Evolutionary conservation across 768 basidiomycete genomes (phyloP), one percentile per base, ranked within the genome.

Genomic region (Floccularia luteovirens): DNA sequence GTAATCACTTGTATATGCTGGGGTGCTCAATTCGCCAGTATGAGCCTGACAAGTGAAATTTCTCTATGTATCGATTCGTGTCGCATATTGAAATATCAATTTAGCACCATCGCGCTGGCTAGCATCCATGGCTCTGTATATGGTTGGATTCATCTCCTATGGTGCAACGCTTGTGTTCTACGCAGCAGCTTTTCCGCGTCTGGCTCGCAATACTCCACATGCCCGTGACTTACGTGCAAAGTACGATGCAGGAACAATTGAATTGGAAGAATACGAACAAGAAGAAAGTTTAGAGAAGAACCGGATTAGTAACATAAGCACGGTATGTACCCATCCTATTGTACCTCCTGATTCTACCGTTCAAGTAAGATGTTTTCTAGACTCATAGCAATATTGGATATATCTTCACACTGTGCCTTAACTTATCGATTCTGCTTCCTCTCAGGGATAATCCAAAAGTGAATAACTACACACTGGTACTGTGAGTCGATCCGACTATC

Each of bases 251-350:
- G 81, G 82, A 0, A 73, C 81, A 43, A 75, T 81, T 8, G 49
- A 64, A 0, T 58, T 61, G 11, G 80, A 80, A 39, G 79, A 72
- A 45, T 88, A 82, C 47, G 87, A 89, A 50, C 52, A 47, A 13
- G 85, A 85, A 50, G 85, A 89, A 50, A 83, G 81, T 23, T 50
- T 90, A 31, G 84, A 90, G 62, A 88, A 88, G 70, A 91, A 88
- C 45, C 63, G 79, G 45, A 83, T 91, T 43, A 86, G 87, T 52
- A 90, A 88, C 49, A 84, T 89, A 46, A 84, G 81, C 52, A 89
- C 82, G 31, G 87, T 87, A 34, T 35, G 70, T 48, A 12, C n/a
- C 16, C 20, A 14, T 22, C 41, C 32, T 14, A 19, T 28, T 7
- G 7, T 21, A 24, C 34, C 17, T 12, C 25, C 19, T 25, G 19